Evolutionary conservation across 371 early-diverging fungal genomes (phyloP).

Genomic region (Saksenaea vasiformis): DNA sequence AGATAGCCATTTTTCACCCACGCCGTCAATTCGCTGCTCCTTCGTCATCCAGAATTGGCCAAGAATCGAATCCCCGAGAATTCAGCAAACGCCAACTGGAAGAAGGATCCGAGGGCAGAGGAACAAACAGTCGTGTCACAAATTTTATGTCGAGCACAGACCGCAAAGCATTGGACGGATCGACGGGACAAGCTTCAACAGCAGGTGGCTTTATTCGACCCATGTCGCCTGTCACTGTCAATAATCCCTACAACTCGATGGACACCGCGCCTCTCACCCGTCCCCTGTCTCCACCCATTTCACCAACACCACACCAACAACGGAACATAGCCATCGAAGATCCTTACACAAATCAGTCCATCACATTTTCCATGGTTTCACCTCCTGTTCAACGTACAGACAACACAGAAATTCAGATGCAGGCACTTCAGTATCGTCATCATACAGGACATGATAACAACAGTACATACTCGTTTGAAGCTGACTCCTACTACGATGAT

Average conservation of each 20-base stretch:
- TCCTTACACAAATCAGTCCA: slow-evolving; percentile 38
- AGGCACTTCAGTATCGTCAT: slow-evolving; percentile 16
- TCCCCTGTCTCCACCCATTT: slow-evolving; percentile 22
- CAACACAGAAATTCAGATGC: not conserved
- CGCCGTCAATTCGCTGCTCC: slow-evolving; percentile 23
- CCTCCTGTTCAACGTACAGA: not conserved
- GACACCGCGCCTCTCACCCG: slow-evolving; percentile 28
- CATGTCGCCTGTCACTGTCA: slow-evolving; percentile 40
- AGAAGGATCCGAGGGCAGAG: not conserved
- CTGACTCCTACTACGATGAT: slow-evolving; percentile 19
- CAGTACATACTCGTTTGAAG: not conserved
- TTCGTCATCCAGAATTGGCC: not conserved
- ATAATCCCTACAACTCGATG: slow-evolving; percentile 24
- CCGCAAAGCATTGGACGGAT: not conserved
- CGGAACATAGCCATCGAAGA: slow-evolving; percentile 37
- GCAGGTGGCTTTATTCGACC: slow-evolving; percentile 39
- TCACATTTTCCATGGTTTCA: slow-evolving; percentile 44
- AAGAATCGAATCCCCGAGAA: slow-evolving; percentile 4
- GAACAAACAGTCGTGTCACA: slow-evolving; percentile 19
- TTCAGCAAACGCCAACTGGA: not conserved
- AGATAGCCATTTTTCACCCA: slow-evolving; percentile 50
- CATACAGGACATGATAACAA: slow-evolving; percentile 2
- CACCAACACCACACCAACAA: not conserved
- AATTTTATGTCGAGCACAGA: slow-evolving; percentile 15
- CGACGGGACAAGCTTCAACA: not conserved